A percentile compares a stretch with the other conserved stretches of the same genome.
phyloP scores from a whole-genome alignment of 1,284 basidiomycete species.

The Microbotryum lychnidis-dioicae region DNA sequence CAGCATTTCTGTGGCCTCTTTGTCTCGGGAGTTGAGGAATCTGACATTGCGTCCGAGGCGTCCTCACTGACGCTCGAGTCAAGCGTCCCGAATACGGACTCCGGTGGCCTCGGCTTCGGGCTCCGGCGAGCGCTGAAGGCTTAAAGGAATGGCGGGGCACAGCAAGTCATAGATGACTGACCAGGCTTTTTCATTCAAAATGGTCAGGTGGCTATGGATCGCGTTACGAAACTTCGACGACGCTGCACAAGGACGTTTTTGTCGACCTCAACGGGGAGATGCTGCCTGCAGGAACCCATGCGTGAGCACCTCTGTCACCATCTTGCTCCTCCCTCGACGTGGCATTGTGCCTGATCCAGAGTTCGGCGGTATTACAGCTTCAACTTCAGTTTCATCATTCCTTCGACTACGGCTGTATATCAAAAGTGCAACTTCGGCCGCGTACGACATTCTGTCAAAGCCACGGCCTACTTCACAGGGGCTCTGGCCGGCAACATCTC shows the following conservation, averaged over 20 bases:
- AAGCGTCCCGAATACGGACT: too few relatives aligned
- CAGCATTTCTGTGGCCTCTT: too few relatives aligned
- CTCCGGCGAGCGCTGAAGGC: too few relatives aligned
- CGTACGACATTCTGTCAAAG: slow-evolving; percentile 27
- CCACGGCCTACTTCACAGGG: slow-evolving; percentile 10
- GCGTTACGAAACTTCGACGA: slow-evolving; percentile 13
- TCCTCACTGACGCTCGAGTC: too few relatives aligned
- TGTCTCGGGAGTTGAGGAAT: too few relatives aligned
- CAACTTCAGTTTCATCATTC: slow-evolving; percentile 28
- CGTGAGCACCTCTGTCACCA: slow-evolving; percentile 7
- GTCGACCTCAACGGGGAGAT: slow-evolving; percentile 20
- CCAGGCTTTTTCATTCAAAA: neutral
- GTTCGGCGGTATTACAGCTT: slow-evolving; percentile 6
- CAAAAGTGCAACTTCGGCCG: slow-evolving; percentile 20
- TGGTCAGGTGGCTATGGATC: slow-evolving; percentile 5
- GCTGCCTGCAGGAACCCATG: slow-evolving; percentile 19
- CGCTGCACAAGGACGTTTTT: slow-evolving; percentile 19
- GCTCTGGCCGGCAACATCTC: neutral
- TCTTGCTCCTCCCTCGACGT: neutral
- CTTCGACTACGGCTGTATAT: slow-evolving; percentile 13
- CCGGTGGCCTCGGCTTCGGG: too few relatives aligned
- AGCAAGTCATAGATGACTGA: neutral
- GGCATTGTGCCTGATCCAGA: too few relatives aligned
- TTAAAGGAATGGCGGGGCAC: too few relatives aligned
- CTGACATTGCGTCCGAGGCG: too few relatives aligned